Evolutionary conservation across 1,139 yeast species (phyloP), one percentile per base, ranked within the genome.

Genomic region (Zygoascus meyerae): DNA sequence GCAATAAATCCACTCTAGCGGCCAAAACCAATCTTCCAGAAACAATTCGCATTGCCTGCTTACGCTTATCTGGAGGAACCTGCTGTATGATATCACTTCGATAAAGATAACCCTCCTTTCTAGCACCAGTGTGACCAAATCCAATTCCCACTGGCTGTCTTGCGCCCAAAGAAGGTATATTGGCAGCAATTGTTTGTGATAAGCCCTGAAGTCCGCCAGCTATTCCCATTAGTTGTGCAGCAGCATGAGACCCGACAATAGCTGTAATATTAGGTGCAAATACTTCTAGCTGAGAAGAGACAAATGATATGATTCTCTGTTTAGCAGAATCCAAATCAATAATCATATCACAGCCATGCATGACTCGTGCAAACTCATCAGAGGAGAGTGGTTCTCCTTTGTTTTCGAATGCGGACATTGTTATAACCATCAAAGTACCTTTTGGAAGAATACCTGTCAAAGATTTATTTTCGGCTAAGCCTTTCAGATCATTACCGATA

Each of bases 191-290:
- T 0, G 87, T 79, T 33, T 69, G 67, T 2, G 90, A 79, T 11
- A 92, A 65, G 10, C 78, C 82, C n/a, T 69, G 68, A 10, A 92
- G 63, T 0, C 95, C 89, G 1, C 95, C 95, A 0, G 79, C 70
- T 17, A 78, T 73, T 1, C 87, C 77, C 38, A 92, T 66, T 10
- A 92, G 65, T 57, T 84, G 89, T 0, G 95, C 83, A 0, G 95
- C 79, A 0, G 86, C 77, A 2, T 77, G 70, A 0, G 95, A 71
- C 0, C 95, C 95, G 2, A 92, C 72, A 7, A 92, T 69, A 0
- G 79, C 79, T 1, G 86, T 72, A 1, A 86, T 67, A 61, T 92
- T 94, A 1, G 98, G 98, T 0, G 96, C 95, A 59, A 83, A 72
- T 12, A 63, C 61, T 4, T 75, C 66, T 32, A 86, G 71, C 55